Percentiles rank a stretch among this genome's conserved stretches.
phyloP scores from a whole-genome alignment of 495 filamentous ascomycete genomes.

The Aeminium ludgeri region DNA sequence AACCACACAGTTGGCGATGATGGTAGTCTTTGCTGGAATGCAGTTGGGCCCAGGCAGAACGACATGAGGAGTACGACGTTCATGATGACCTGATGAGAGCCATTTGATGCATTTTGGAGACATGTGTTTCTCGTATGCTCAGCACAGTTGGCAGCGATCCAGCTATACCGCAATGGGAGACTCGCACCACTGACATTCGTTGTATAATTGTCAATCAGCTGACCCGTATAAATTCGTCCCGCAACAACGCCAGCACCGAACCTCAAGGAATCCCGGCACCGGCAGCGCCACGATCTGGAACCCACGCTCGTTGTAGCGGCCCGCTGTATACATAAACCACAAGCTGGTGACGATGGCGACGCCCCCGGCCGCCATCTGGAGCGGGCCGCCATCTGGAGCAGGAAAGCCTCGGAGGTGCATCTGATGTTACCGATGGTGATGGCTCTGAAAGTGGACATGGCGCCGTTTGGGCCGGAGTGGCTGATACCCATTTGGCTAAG shows the following conservation, averaged over 20 bases:
- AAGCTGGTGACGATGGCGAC: neutral
- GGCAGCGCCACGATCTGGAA: neutral
- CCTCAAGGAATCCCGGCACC: neutral
- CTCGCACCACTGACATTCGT: slow-evolving; percentile 1
- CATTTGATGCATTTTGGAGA: too few species aligned
- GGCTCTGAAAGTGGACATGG: slow-evolving; percentile 1
- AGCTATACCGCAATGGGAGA: slow-evolving; percentile 2
- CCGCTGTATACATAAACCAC: neutral
- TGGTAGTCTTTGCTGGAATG: slow-evolving; percentile 18
- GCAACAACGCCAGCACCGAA: slow-evolving; percentile 28
- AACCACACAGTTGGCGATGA: neutral
- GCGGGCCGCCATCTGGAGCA: slow-evolving; percentile 2
- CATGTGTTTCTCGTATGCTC: too few species aligned
- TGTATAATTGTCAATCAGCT: slow-evolving; percentile 3
- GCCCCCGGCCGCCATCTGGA: slow-evolving; percentile 4
- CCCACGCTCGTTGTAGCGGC: neutral
- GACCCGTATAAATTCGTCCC: slow-evolving; percentile 19
- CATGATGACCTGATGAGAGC: neutral
- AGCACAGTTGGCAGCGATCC: slow-evolving; percentile 8
- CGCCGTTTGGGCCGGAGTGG: slow-evolving; percentile 1
- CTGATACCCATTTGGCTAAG: slow-evolving; percentile 15
- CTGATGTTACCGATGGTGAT: slow-evolving; percentile 2
- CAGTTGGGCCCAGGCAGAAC: slow-evolving; percentile 31
- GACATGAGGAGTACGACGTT: slow-evolving; percentile 1
- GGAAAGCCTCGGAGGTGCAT: too few species aligned